A percentile compares a stretch with the other conserved stretches of the same genome.
These are phyloP conservation scores for Melanopsichium pennsylvanicum DNA, from an alignment of 1,284 basidiomycete genomes.

Conservation along the genomic window DNA sequence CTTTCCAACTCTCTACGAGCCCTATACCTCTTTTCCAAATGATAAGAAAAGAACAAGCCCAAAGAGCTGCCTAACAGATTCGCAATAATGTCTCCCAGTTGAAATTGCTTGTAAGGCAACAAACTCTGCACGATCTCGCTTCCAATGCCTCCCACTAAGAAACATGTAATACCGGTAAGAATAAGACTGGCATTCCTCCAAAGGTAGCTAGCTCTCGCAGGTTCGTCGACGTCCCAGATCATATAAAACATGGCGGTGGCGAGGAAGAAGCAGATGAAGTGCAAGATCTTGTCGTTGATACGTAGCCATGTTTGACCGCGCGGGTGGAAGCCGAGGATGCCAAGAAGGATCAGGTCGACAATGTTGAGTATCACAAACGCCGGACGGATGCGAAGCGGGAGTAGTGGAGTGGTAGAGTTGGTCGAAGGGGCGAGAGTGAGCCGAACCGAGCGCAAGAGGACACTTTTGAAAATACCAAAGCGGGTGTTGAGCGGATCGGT, in stretches of 20 bases:
- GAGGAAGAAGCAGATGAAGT: slow-evolving; percentile 80
- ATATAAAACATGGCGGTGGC: slow-evolving; percentile 85
- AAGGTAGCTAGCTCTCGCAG: slow-evolving; percentile 73
- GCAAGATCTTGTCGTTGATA: slow-evolving; percentile 82
- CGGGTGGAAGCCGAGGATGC: slow-evolving; percentile 62
- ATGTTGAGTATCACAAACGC: slow-evolving; percentile 51
- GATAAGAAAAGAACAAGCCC: slow-evolving; percentile 71
- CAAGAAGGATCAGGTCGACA: slow-evolving; percentile 50
- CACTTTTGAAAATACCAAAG: slow-evolving; percentile 21
- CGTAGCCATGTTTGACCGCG: slow-evolving; percentile 68
- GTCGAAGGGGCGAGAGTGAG: slow-evolving; percentile 6
- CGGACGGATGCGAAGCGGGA: slow-evolving; percentile 57
- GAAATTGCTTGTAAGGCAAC: slow-evolving; percentile 83
- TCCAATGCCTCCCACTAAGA: slow-evolving; percentile 74
- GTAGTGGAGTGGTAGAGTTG: slow-evolving; percentile 1
- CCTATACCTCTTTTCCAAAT: slow-evolving; percentile 49
- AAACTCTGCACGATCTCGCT: slow-evolving; percentile 84
- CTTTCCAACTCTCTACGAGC: slow-evolving; percentile 45
- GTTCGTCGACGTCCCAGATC: slow-evolving; percentile 84
- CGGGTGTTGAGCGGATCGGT: slow-evolving; percentile 15
- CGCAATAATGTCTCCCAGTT: slow-evolving; percentile 79
- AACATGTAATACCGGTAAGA: slow-evolving; percentile 71
- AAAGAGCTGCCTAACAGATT: slow-evolving; percentile 80
- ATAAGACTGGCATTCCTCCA: slow-evolving; percentile 81
- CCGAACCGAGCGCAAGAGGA: slow-evolving; percentile 43